Evolutionary conservation across 306 rosid species (phyloP), one percentile per base, ranked within the genome.

Genomic region (Inga oerstediana): DNA sequence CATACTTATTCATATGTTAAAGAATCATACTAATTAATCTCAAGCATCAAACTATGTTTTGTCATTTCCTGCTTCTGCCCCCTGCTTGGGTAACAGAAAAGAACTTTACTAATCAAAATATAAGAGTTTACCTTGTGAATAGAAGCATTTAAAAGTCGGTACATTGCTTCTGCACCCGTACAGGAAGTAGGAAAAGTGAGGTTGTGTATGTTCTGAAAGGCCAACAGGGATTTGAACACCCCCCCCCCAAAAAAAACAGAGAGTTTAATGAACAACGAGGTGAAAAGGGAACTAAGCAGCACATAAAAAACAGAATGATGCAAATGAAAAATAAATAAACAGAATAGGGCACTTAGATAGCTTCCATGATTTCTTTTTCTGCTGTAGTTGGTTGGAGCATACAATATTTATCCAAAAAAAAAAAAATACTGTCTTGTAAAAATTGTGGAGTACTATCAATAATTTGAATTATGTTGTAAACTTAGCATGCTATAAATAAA

Each of bases 161-260:
- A 81, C 65, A 86, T 85, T 68, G 87, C 89, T 80, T 87, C 81
- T 49, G 77, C 78, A 59, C 89, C 91, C 80, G 41, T 78, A 49
- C 74, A 71, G 65, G 88, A 85, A 80, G 88, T 80, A 58, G 93
- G 90, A 82, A 89, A 82, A 72, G 73, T 79, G 79, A 90, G 89
- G 78, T 81, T 64, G 87, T 95, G 94, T 86, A 93, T 87, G 90
- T 95, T 93, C 99, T 95, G 94, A 80, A 82, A 88, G 75, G 84
- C 73, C 79, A 78, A 70, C 79, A 79, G 77, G 80, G 83, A 56
- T 1, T 75, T 10, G 20, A n/a, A 8, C 70, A 3, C 43, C 43
- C 45, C 41, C 0, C 7, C 41, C 43, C 43, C 8, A 8, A 39
- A 12, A 65, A 56, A 17, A 34, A 72, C 22, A 41, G 20, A 67